Evolutionary conservation across 306 rosid species (phyloP).

Genomic region (Malus sylvestris): DNA sequence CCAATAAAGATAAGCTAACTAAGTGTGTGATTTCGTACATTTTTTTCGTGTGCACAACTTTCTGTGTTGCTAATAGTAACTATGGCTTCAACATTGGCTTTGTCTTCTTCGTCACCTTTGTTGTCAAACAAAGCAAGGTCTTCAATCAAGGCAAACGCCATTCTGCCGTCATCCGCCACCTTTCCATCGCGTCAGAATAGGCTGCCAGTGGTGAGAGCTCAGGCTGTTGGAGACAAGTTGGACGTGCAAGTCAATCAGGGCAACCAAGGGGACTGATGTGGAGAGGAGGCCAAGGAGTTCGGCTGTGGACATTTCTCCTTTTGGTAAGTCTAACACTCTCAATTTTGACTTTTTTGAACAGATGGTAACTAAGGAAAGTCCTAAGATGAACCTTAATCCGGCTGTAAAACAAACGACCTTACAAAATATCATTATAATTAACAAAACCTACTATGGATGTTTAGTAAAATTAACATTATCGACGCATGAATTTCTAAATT

Average conservation of each 20-base stretch:
- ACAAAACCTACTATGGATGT: too few species aligned
- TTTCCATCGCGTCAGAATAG: conserved; percentile 24
- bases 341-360: background rate
- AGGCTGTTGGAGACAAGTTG: conserved; percentile 32
- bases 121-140: conserved; percentile 24
- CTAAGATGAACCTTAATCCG: too few species aligned
- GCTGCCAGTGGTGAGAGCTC: conserved; percentile 32
- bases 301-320: conserved; percentile 52
- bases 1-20: background rate
- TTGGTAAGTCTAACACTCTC: conserved; percentile 31
- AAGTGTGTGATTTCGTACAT: background rate
- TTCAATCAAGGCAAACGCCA: background rate
- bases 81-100: conserved; percentile 56
- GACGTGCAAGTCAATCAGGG: conserved; percentile 45
- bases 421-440: too few species aligned
- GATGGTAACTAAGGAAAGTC: too few species aligned
- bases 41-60: background rate
- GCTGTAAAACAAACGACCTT: too few species aligned
- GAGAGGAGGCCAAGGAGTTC: conserved; percentile 40
- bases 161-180: conserved; percentile 24
- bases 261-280: conserved; percentile 28
- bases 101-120: conserved; percentile 30
- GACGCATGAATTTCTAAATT: too few species aligned
- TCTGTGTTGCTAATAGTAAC: background rate
- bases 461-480: too few species aligned